These are phyloP conservation scores for Chlamydomonas applanata DNA, from an alignment of 139 green algal species.

Conservation along the genomic window DNA sequence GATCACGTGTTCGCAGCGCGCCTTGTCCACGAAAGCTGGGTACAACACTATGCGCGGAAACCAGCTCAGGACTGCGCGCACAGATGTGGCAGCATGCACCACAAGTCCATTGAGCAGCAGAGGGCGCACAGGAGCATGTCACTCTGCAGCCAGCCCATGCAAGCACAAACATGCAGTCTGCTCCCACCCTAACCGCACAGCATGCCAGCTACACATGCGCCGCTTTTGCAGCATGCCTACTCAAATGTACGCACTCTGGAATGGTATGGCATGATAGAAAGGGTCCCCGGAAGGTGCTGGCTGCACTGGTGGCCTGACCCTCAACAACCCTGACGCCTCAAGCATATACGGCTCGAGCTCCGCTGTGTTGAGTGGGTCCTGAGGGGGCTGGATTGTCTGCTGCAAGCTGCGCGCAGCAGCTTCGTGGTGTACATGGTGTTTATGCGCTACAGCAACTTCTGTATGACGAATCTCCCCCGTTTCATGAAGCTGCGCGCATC, in stretches of 20 bases:
- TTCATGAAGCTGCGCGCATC: not conserved
- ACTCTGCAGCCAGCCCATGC: too few species aligned
- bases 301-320: conserved; percentile 24
- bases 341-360: conserved; percentile 30
- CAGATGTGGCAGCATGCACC: not conserved
- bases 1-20: conserved; percentile 38
- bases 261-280: conserved; percentile 27
- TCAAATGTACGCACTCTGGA: conserved; percentile 15
- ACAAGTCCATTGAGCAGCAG: too few species aligned
- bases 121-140: too few species aligned
- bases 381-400: not conserved
- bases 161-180: too few species aligned
- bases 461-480: too few species aligned
- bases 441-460: too few species aligned
- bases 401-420: not conserved
- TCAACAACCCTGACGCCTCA: conserved; percentile 23
- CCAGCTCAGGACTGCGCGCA: conserved; percentile 31
- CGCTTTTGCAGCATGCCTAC: not conserved
- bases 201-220: too few species aligned
- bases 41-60: conserved; percentile 49
- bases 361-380: conserved; percentile 31
- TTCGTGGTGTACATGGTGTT: too few species aligned
- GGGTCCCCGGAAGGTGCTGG: conserved; percentile 15
- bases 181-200: too few species aligned
- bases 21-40: conserved; percentile 54